phyloP scores from a whole-genome alignment of 495 filamentous ascomycete species.

The Bathelium albidoporum region DNA sequence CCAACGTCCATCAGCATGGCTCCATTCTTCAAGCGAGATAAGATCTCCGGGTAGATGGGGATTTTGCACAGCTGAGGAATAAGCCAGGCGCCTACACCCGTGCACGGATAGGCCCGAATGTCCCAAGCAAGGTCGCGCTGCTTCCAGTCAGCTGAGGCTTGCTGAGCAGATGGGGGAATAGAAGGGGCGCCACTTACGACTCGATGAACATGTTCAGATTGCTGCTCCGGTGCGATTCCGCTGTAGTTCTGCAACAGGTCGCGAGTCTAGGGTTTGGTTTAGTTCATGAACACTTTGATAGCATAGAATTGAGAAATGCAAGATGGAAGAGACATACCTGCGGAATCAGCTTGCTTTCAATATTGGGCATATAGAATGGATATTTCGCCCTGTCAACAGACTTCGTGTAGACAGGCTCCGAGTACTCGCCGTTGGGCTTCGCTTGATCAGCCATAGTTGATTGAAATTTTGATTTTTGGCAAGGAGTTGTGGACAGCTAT shows the following conservation, averaged over 20 bases:
- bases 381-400: neutral
- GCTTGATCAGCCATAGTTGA: neutral
- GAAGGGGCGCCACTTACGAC: neutral
- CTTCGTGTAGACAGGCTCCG: neutral
- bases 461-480: neutral
- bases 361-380: neutral
- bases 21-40: conserved; percentile 16
- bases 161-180: neutral
- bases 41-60: conserved; percentile 7
- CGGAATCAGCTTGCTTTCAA: neutral
- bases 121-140: conserved; percentile 9
- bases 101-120: conserved; percentile 20
- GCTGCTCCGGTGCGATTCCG: neutral
- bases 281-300: neutral
- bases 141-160: neutral
- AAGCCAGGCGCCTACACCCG: conserved; percentile 12
- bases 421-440: neutral
- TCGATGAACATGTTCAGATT: conserved; percentile 3
- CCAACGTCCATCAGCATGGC: conserved; percentile 30
- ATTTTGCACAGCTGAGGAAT: neutral
- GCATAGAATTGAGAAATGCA: neutral
- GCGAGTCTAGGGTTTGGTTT: neutral
- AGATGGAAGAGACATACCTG: neutral
- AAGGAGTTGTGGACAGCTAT: neutral
- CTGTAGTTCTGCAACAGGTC: conserved; percentile 4